Conservation (phyloP, 768 basidiomycete genomes). For the Coprinopsis marcescibilis region DNA sequence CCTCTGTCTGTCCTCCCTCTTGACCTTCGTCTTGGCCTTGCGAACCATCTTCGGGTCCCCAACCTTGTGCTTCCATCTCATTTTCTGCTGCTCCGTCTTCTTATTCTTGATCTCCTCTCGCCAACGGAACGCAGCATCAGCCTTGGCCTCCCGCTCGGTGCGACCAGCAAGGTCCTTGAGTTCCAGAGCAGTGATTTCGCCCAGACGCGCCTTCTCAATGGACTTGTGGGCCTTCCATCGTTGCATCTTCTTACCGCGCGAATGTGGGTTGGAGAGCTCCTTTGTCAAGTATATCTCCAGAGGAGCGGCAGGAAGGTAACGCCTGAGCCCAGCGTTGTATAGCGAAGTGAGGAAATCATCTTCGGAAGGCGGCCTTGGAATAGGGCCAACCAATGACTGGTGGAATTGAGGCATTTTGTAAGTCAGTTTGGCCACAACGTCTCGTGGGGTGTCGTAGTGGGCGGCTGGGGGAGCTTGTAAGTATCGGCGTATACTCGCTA, state of each 20-base stretch:
- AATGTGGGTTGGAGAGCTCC: slow-evolving; percentile 78
- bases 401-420: slow-evolving; percentile 59
- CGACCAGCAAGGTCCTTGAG: slow-evolving; percentile 55
- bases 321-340: slow-evolving; percentile 46
- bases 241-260: slow-evolving; percentile 73
- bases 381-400: slow-evolving; percentile 26
- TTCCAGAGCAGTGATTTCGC: slow-evolving; percentile 49
- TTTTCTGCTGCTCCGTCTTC: slow-evolving; percentile 55
- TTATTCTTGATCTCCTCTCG: slow-evolving; percentile 53
- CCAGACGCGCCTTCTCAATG: slow-evolving; percentile 43
- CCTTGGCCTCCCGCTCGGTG: slow-evolving; percentile 53
- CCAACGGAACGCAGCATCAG: slow-evolving; percentile 75
- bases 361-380: slow-evolving; percentile 42
- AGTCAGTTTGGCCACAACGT: slow-evolving; percentile 61
- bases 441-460: slow-evolving; percentile 58
- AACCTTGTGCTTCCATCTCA: slow-evolving; percentile 45
- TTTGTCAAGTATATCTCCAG: slow-evolving; percentile 60
- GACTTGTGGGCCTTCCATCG: slow-evolving; percentile 62
- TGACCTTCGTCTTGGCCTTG: slow-evolving; percentile 50
- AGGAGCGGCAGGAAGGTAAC: slow-evolving; percentile 45
- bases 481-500: slow-evolving; percentile 1
- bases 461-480: slow-evolving; percentile 32
- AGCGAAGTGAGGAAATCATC: slow-evolving; percentile 52
- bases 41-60: slow-evolving; percentile 46
- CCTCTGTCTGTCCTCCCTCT: slow-evolving; percentile 46